Base-by-base conservation (phyloP, 352 stramenopile species). In the Phytophthora pisi region DNA sequence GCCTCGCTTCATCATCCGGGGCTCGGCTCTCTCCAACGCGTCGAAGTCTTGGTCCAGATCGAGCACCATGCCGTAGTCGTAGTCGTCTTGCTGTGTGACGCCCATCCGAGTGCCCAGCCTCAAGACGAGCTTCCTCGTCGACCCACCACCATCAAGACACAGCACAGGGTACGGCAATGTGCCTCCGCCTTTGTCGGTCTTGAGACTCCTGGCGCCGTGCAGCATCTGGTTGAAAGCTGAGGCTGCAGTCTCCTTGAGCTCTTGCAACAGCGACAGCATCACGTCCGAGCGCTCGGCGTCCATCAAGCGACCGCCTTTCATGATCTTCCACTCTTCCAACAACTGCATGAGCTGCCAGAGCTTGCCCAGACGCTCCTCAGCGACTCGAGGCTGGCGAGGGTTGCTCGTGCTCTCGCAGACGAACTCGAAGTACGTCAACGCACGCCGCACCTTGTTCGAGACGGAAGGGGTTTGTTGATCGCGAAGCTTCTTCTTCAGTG, bases 301-400 rank as follows among this genome's bases (percentile, higher is more conserved):
- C 2, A 92, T 23, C 40, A 93, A 68, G 10, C 85, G 75, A 0
- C 87, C 87, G 20, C 62, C 60, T 68, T 91, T 92, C 54, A 81
- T 79, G n/a, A 93, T 66, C 42, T 90, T 92, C 77, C 79, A 89
- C 70, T 93, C 80, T 56, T 93, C 83, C 18, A 95, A 66, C 26
- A 82, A 64, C 63, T 95, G 84, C 51, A 85, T 80, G 54, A 82
- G 86, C 60, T 88, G 77, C 84, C 83, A 95, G 20, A 95, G 63
- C 61, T 92, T 95, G 9, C 78, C 77, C 11, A 95, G 75, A 1
- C 83, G 74, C 43, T 84, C 75, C 46, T 89, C 76, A 16, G 50
- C 70, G 10, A 80, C 77, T 8, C 51, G 56, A 30, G 51, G 51
- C 42, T 70, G 66, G 2, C 49, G 46, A 2, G 70, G 62, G 38